Evolutionary conservation across 495 filamentous ascomycete species (phyloP).

Genomic region (Lentithecium fluviatile): DNA sequence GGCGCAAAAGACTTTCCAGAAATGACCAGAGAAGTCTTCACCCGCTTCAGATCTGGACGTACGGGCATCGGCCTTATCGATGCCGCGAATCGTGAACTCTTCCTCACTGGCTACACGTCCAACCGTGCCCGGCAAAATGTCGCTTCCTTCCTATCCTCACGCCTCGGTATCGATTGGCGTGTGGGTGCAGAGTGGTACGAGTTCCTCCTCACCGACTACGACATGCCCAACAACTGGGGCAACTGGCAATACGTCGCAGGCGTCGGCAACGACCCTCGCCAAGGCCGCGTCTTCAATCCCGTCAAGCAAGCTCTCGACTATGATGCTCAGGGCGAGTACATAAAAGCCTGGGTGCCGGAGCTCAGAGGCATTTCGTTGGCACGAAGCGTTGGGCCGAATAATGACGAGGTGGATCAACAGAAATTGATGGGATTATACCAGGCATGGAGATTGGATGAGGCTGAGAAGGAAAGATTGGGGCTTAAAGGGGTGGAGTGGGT

Average conservation of each 20-base stretch:
- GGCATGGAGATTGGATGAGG: slow-evolving; percentile 57
- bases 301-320: slow-evolving; percentile 71
- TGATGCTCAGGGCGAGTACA: slow-evolving; percentile 62
- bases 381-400: slow-evolving; percentile 5
- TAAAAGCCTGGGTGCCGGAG: slow-evolving; percentile 66
- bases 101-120: slow-evolving; percentile 68
- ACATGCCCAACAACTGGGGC: slow-evolving; percentile 69
- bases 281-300: slow-evolving; percentile 68
- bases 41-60: slow-evolving; percentile 57
- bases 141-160: slow-evolving; percentile 67
- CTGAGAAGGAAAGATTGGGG: slow-evolving; percentile 52
- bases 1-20: slow-evolving; percentile 21
- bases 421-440: slow-evolving; percentile 60
- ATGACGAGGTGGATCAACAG: slow-evolving; percentile 36
- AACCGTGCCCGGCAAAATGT: slow-evolving; percentile 72
- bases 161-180: slow-evolving; percentile 72
- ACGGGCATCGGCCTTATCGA: slow-evolving; percentile 72
- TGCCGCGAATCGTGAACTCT: slow-evolving; percentile 65
- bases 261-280: slow-evolving; percentile 70
- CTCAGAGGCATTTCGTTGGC: slow-evolving; percentile 46
- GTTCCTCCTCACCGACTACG: slow-evolving; percentile 66
- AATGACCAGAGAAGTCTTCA: slow-evolving; percentile 14
- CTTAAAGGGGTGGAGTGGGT: slow-evolving; percentile 54
- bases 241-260: slow-evolving; percentile 77
- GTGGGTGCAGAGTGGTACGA: slow-evolving; percentile 79